Percentiles rank a stretch among this genome's conserved stretches.
Evolutionary conservation across 768 basidiomycete genomes (phyloP).

Genomic region (Phylloporus arenicola): DNA sequence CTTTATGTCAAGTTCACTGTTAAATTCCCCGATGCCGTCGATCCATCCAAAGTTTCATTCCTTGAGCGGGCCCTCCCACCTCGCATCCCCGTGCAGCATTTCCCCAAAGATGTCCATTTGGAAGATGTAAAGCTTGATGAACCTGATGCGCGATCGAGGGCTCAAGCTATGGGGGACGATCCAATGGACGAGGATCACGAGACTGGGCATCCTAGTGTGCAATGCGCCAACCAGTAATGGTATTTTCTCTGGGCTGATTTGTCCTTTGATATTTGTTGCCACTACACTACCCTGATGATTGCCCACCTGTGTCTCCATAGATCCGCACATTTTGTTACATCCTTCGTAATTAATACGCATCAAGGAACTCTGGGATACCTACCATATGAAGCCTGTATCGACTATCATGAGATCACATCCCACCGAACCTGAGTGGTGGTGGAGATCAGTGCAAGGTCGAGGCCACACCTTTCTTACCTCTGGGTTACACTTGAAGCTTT

Average conservation of each 20-base stretch:
- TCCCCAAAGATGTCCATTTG: constrained; percentile 58
- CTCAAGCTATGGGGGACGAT: constrained; percentile 55
- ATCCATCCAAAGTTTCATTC: constrained; percentile 55
- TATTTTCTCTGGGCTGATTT: constrained; percentile 4
- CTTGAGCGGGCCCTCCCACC: constrained; percentile 86
- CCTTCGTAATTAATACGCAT: constrained; percentile 27
- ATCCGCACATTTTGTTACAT: constrained; percentile 25
- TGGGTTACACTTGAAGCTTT: constrained; percentile 77
- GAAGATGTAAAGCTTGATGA: constrained; percentile 87
- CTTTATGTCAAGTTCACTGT: constrained; percentile 84
- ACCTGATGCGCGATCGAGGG: constrained; percentile 54
- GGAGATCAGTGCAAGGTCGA: neutral
- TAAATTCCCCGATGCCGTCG: constrained; percentile 82
- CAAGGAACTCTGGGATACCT: constrained; percentile 4
- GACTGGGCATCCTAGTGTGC: constrained; percentile 75
- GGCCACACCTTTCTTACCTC: constrained; percentile 42
- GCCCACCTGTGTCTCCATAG: constrained; percentile 23
- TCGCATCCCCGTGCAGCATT: constrained; percentile 60
- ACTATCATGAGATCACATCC: constrained; percentile 19
- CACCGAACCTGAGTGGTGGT: constrained; percentile 22
- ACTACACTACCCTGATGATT: constrained; percentile 18
- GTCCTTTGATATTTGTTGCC: constrained; percentile 16
- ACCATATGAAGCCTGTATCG: neutral
- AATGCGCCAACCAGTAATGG: constrained; percentile 85
- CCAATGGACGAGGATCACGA: constrained; percentile 91